Evolutionary conservation across 805 yeast genomes (phyloP).

Genomic region (Pichia exigua): DNA sequence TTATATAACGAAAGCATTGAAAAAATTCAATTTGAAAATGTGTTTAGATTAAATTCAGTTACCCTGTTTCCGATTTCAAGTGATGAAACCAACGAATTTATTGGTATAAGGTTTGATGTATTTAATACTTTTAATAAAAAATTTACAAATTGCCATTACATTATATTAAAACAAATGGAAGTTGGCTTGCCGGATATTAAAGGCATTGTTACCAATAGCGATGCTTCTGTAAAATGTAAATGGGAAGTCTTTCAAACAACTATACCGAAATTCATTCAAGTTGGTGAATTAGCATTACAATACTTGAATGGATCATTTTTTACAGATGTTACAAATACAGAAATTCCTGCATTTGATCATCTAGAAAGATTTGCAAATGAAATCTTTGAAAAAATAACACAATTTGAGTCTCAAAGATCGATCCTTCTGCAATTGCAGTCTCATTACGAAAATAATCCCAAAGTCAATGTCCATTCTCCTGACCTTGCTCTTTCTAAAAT

Average conservation of each 20-base stretch:
- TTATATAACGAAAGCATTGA: neutral
- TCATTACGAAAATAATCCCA: slow-evolving; percentile 2
- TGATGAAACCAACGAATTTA: slow-evolving; percentile 22
- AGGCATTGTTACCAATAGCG: neutral
- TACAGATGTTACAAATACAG: neutral
- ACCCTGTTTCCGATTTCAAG: slow-evolving; percentile 42
- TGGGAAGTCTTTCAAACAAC: slow-evolving; percentile 31
- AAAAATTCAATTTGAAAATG: slow-evolving; percentile 37
- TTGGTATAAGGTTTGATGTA: slow-evolving; percentile 47
- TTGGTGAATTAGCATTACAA: slow-evolving; percentile 17
- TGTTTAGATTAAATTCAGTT: slow-evolving; percentile 40
- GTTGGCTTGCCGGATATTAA: neutral
- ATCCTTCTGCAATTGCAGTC: slow-evolving; percentile 12
- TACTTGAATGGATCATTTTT: slow-evolving; percentile 15
- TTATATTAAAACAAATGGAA: slow-evolving; percentile 29
- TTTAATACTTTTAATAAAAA: slow-evolving; percentile 23
- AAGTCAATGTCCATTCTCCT: neutral
- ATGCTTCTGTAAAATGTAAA: slow-evolving; percentile 1
- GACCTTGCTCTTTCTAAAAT: neutral
- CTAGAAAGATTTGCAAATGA: slow-evolving; percentile 20
- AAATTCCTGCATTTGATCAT: slow-evolving; percentile 8
- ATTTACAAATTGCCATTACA: slow-evolving; percentile 39
- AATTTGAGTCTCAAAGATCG: slow-evolving; percentile 17
- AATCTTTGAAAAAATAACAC: slow-evolving; percentile 21
- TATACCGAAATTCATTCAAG: slow-evolving; percentile 26